Conservation (phyloP, 1,284 basidiomycete genomes). For the Rugosomyces carneus region DNA sequence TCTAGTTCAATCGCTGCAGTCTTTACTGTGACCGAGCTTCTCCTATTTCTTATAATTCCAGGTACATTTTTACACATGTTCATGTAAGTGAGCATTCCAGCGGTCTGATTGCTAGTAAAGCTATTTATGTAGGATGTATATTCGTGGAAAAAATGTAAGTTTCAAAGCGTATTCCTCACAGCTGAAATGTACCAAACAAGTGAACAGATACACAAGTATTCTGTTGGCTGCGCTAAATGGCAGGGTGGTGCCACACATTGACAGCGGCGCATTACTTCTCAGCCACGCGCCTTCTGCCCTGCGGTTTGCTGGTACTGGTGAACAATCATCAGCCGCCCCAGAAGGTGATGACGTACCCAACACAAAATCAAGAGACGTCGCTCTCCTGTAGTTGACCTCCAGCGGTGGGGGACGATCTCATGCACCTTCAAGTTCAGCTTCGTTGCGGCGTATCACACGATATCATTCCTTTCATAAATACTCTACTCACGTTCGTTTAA, state of each 20-base stretch:
- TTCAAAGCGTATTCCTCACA: too few species aligned
- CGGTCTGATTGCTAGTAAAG: not conserved
- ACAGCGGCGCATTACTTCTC: not conserved
- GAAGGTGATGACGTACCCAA: not conserved
- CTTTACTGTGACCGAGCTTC: constrained; percentile 4
- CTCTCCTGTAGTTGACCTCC: too few species aligned
- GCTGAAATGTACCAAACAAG: not conserved
- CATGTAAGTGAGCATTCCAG: not conserved
- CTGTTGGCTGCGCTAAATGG: constrained; percentile 6
- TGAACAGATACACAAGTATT: constrained; percentile 3
- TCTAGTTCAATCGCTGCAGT: constrained; percentile 4
- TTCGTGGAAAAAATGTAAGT: constrained; percentile 4
- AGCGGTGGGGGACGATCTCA: too few species aligned
- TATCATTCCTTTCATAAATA: too few species aligned
- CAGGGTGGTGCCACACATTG: not conserved
- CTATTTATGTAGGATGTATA: not conserved
- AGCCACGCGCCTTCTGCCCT: not conserved
- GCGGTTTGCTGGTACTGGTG: not conserved
- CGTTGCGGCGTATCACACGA: too few species aligned
- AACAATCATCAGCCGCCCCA: not conserved
- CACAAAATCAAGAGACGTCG: not conserved
- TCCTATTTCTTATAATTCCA: not conserved
- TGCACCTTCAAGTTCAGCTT: too few species aligned
- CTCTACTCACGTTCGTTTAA: too few species aligned
- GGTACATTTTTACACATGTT: not conserved